Evolutionary conservation across 441 rosid species (phyloP), one percentile per base, ranked within the genome.

Genomic region (Kokia cookei): DNA sequence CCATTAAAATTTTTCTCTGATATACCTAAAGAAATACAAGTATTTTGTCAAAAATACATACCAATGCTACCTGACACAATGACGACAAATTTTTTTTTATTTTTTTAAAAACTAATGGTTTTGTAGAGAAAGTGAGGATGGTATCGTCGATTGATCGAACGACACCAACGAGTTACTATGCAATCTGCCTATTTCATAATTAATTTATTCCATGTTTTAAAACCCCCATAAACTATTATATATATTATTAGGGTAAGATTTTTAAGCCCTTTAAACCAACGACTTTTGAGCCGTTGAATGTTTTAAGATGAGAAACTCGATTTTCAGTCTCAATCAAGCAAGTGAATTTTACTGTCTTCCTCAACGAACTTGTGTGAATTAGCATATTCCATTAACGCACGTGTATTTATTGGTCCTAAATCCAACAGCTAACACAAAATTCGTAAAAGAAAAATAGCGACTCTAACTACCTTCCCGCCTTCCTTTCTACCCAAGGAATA

Each of bases 211-310:
- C 22, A 0, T 19, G 22, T 19, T 19, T 19, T 19, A 19, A 19
- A 19, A 19, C 22, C 22, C 0, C 22, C 22, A 19, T 29, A 29
- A 29, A 29, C 0, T 29, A 4, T 29, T 29, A 4, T 29, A 4
- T 29, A 29, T 29, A 29, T 29, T 29, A 29, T 29, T 29, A 0
- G 35, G 35, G 35, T 17, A 14, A 19, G 47, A n/a, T 47, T 24
- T 14, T 7, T 24, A 6, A 47, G 19, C n/a, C 13, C 40, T 7
- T 19, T 8, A 51, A 26, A 4, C 2, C 13, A 53, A n/a, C 62
- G 73, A 48, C 45, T 53, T 35, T 35, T 29, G 11, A 53, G 73
- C 73, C 48, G 50, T 48, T 53, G 62, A 69, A 53, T 51, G 61
- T 53, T 53, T 29, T 10, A 50, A 8, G 2, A 6, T 11, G 32